phyloP scores from a whole-genome alignment of 2,329 filamentous ascomycete genomes.

The Leptographium flavum region DNA sequence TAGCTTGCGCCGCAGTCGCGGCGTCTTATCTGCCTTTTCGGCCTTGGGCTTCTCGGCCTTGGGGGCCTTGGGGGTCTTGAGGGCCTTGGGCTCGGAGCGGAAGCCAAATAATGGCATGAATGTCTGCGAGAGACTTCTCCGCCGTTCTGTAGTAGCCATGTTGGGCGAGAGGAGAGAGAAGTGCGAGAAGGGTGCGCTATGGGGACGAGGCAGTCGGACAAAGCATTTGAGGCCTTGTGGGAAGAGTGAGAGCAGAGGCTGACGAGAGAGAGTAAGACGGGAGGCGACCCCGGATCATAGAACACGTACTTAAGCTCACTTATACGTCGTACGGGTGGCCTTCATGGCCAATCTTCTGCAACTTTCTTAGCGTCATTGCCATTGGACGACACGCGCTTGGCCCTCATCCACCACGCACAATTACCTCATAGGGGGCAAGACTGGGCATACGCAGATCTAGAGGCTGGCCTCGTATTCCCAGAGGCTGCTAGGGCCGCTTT shows the following conservation, averaged over 20 bases:
- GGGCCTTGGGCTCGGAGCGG: slow-evolving; percentile 7
- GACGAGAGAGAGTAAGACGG: background rate
- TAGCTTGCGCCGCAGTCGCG: slow-evolving; percentile 18
- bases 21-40: slow-evolving; percentile 3
- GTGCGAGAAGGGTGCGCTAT: too few relatives aligned
- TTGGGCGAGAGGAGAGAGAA: background rate
- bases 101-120: slow-evolving; percentile 6
- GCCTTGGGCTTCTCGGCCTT: background rate
- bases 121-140: slow-evolving; percentile 9
- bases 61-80: too few relatives aligned
- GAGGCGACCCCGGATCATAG: too few relatives aligned
- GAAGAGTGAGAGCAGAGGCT: background rate
- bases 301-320: background rate
- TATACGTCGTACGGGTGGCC: background rate
- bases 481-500: background rate
- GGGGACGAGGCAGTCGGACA: background rate
- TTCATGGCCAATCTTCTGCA: background rate
- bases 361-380: background rate
- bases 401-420: background rate
- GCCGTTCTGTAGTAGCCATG: slow-evolving; percentile 10
- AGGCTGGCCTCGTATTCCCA: slow-evolving; percentile 1
- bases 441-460: background rate
- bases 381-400: background rate
- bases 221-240: background rate
- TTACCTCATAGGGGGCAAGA: background rate